Base-by-base conservation (phyloP, 441 rosid genomes). In the Erodium texanum region DNA sequence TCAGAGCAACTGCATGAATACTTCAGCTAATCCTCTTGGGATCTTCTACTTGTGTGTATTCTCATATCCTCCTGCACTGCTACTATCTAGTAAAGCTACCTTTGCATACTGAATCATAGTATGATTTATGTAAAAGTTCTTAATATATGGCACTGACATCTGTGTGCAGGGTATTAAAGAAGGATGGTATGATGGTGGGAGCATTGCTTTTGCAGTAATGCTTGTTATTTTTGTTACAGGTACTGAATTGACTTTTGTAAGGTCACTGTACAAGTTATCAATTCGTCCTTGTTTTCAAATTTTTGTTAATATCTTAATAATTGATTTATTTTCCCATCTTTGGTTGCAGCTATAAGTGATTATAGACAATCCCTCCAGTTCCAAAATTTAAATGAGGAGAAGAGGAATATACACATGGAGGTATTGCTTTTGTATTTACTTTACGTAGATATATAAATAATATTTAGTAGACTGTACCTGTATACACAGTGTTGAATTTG, bases 121-220 rank as follows among this genome's bases (percentile, higher is more conserved):
- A n/a, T 48, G 56, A 48, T 48, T 4, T 48, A 16, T 48, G 56
- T 48, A n/a, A 5, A 48, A n/a, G 7, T 48, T 48, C 20, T n/a
- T 48, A 5, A 48, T 48, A 48, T 48, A 48, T 15, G 56, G 10
- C n/a, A 16, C 56, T 48, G 19, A 15, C n/a, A 15, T 48, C 56
- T 48, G 56, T 48, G n/a, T 43, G 56, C 8, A 94, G 99, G 99
- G 99, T 71, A 22, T 85, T 65, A 73, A 88, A 73, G 88, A 94
- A 83, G 99, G 97, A 68, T 94, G 99, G 99, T 91, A 87, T 67
- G 99, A 94, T 81, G 99, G 97, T 68, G 97, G 96, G 48, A 94
- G 99, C 89, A 94, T 94, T 78, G 86, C 91, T 29, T 86, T 94
- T 71, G 97, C 97, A 32, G 97, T 94, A 59, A 62, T 94, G 75